Conservation (phyloP, 805 yeast species). For the Pachysolen tannophilus region DNA sequence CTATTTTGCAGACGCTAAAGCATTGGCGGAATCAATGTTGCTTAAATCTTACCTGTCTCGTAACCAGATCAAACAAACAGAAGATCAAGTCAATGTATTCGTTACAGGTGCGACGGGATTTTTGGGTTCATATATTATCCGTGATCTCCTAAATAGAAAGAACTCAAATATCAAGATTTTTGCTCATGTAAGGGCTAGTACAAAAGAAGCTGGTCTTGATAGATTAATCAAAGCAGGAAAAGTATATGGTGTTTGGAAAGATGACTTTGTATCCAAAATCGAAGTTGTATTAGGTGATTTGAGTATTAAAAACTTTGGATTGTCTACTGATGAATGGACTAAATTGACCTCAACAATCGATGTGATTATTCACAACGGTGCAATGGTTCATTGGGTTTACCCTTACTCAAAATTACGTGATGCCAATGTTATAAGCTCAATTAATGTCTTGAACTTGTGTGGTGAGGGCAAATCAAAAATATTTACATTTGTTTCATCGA, state of each 20-base stretch:
- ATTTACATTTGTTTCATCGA: conserved; percentile 90
- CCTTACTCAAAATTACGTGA: conserved; percentile 87
- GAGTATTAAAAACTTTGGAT: conserved; percentile 65
- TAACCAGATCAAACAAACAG: conserved; percentile 24
- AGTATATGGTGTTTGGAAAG: conserved; percentile 79
- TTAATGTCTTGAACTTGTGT: conserved; percentile 75
- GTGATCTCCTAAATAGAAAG: conserved; percentile 67
- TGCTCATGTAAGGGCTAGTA: conserved; percentile 88
- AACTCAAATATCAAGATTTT: conserved; percentile 49
- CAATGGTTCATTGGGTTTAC: conserved; percentile 97
- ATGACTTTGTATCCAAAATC: conserved; percentile 46
- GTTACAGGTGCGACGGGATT: conserved; percentile 97
- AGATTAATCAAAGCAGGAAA: conserved; percentile 69
- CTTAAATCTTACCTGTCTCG: conserved; percentile 38
- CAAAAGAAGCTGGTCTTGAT: conserved; percentile 59
- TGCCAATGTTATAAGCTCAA: conserved; percentile 84
- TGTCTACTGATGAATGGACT: conserved; percentile 49
- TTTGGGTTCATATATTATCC: conserved; percentile 81
- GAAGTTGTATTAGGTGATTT: conserved; percentile 80
- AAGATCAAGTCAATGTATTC: conserved; percentile 50
- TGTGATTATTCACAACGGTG: conserved; percentile 91
- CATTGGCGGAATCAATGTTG: conserved; percentile 32
- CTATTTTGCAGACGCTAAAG: conserved; percentile 72
- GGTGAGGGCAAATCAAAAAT: conserved; percentile 75
- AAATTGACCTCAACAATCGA: conserved; percentile 55